These are phyloP conservation scores for Quercus variabilis DNA, from an alignment of 306 rosid species.

Conservation along the genomic window DNA sequence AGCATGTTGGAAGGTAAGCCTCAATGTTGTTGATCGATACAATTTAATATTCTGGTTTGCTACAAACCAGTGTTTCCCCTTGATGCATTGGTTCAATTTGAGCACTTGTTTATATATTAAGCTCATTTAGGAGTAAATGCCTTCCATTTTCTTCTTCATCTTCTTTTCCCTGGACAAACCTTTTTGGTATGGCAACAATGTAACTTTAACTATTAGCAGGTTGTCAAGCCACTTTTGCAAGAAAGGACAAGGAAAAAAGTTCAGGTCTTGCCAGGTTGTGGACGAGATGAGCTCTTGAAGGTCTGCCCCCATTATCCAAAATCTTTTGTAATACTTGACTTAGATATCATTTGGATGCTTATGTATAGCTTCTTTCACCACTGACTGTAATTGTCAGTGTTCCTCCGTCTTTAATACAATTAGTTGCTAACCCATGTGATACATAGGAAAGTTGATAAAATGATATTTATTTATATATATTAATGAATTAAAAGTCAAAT, in stretches of 20 bases:
- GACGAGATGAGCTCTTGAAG: constrained; percentile 86
- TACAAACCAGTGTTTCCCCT: neutral
- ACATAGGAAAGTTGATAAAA: no score
- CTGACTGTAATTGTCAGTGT: no score
- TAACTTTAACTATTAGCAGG: constrained; percentile 43
- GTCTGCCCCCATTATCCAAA: constrained; percentile 16
- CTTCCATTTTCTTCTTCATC: no score
- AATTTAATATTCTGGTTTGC: constrained; percentile 3
- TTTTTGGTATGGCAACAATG: neutral
- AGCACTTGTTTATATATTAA: neutral
- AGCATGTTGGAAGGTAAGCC: constrained; percentile 90
- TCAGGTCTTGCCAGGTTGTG: constrained; percentile 80
- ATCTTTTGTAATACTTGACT: neutral
- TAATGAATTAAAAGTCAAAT: no score
- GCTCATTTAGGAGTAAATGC: neutral
- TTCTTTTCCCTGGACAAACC: neutral
- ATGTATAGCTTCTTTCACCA: no score
- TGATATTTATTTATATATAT: no score
- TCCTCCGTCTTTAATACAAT: no score
- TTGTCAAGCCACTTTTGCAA: constrained; percentile 95
- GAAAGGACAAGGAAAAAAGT: constrained; percentile 88
- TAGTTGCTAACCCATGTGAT: no score
- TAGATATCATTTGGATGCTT: neutral
- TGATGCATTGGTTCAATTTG: constrained; percentile 1
- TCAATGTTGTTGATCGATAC: constrained; percentile 17